Evolutionary conservation across 1,284 basidiomycete genomes (phyloP).

Genomic region (Neolentinus lepideus): DNA sequence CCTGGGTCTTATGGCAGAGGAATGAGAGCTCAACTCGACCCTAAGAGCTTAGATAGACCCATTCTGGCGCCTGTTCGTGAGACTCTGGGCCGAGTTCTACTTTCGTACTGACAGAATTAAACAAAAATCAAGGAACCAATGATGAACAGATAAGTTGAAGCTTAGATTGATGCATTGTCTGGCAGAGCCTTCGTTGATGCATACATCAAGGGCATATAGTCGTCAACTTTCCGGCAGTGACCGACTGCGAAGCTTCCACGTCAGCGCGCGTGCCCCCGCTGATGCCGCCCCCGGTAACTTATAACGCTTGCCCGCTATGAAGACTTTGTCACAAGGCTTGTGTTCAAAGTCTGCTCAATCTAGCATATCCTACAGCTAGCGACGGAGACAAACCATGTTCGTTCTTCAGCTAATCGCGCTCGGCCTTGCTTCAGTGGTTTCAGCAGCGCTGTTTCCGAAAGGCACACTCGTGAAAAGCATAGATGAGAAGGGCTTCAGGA

Average conservation of each 20-base stretch:
- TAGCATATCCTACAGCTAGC: neutral
- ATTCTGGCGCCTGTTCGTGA: too few species aligned
- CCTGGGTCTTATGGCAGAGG: too few species aligned
- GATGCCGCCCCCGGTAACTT: neutral
- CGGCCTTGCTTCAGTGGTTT: constrained; percentile 32
- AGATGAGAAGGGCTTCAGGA: constrained; percentile 66
- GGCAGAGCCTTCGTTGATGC: too few species aligned
- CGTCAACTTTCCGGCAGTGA: neutral
- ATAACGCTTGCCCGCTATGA: neutral
- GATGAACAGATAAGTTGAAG: too few species aligned
- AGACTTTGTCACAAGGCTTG: too few species aligned
- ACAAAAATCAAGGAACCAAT: too few species aligned
- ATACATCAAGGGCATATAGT: neutral
- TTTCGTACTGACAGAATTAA: too few species aligned
- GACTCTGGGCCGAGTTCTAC: too few species aligned
- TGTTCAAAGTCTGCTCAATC: neutral
- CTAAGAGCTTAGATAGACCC: too few species aligned
- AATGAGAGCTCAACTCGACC: too few species aligned
- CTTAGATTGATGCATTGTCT: too few species aligned
- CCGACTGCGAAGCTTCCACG: neutral
- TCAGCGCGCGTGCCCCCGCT: neutral
- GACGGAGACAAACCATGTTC: neutral
- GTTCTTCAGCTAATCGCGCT: neutral
- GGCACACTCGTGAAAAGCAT: constrained; percentile 71
- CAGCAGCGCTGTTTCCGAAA: constrained; percentile 68